These are phyloP conservation scores for Penicillium cosmopolitanum DNA, from an alignment of 495 filamentous ascomycete genomes.

Conservation along the genomic window DNA sequence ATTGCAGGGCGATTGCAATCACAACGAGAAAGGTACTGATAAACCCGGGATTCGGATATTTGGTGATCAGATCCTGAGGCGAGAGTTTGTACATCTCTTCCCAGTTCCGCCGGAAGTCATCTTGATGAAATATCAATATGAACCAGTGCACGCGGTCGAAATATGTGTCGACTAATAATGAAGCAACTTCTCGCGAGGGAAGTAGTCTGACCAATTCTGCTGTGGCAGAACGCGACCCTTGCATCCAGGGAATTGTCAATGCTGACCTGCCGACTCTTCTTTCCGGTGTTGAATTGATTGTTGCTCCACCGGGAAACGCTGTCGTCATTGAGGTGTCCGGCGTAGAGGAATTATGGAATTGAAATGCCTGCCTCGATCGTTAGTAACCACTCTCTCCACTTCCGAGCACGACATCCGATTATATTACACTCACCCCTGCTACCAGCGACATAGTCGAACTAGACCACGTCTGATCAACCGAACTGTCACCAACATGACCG, in stretches of 20 bases:
- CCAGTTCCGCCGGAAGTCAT: conserved; percentile 38
- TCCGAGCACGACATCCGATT: too few species aligned
- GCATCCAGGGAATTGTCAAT: neutral
- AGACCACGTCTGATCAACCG: conserved; percentile 15
- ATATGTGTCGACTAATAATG: conserved; percentile 39
- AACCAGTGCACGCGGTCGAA: conserved; percentile 46
- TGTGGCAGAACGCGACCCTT: conserved; percentile 5
- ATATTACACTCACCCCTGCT: conserved; percentile 20
- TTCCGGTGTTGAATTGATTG: neutral
- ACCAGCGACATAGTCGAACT: conserved; percentile 38
- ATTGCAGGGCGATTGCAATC: conserved; percentile 36
- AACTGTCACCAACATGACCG: neutral
- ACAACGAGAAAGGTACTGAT: conserved; percentile 35
- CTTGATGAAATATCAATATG: conserved; percentile 41
- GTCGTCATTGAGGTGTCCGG: conserved; percentile 19
- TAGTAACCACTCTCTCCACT: neutral
- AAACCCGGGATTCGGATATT: conserved; percentile 19
- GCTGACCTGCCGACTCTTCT: neutral
- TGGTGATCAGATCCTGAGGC: neutral
- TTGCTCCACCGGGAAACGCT: conserved; percentile 26
- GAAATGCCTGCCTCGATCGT: conserved; percentile 24
- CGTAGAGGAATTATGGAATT: conserved; percentile 22
- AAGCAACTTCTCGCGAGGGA: conserved; percentile 25
- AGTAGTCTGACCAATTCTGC: conserved; percentile 21
- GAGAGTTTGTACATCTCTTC: conserved; percentile 22